Conservation (phyloP, 257 asterid species). For the Galeopsis tetrahit region DNA sequence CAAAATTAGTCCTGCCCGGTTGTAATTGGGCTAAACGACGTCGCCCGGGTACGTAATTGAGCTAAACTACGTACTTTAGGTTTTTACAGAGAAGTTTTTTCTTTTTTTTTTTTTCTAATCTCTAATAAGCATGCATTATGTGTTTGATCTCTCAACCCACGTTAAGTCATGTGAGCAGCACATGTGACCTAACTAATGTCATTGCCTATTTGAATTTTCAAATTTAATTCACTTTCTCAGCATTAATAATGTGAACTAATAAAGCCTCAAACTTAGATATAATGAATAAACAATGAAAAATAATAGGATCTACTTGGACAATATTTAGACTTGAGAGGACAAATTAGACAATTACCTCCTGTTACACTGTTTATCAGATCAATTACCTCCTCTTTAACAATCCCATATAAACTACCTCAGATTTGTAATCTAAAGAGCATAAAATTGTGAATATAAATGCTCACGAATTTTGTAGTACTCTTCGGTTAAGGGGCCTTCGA, state of each 20-base stretch:
- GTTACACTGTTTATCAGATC: neutral
- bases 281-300: neutral
- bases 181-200: constrained; percentile 27
- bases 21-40: too few relatives aligned
- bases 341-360: neutral
- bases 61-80: too few relatives aligned
- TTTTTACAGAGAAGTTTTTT: too few relatives aligned
- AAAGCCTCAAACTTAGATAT: neutral
- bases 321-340: too few relatives aligned
- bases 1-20: too few relatives aligned
- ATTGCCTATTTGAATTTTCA: too few relatives aligned
- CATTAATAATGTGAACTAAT: neutral
- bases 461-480: constrained; percentile 87
- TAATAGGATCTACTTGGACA: neutral
- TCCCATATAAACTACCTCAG: neutral
- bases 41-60: too few relatives aligned
- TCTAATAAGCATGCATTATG: constrained; percentile 20
- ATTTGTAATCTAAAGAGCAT: constrained; percentile 55
- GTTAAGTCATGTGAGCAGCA: constrained; percentile 38
- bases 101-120: neutral
- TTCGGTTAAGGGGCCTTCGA: constrained; percentile 94
- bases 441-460: constrained; percentile 82
- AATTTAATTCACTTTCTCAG: neutral
- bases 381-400: neutral
- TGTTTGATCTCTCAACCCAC: constrained; percentile 27